phyloP scores from a whole-genome alignment of 2,329 filamentous ascomycete species.

The Eurotiales sp. region DNA sequence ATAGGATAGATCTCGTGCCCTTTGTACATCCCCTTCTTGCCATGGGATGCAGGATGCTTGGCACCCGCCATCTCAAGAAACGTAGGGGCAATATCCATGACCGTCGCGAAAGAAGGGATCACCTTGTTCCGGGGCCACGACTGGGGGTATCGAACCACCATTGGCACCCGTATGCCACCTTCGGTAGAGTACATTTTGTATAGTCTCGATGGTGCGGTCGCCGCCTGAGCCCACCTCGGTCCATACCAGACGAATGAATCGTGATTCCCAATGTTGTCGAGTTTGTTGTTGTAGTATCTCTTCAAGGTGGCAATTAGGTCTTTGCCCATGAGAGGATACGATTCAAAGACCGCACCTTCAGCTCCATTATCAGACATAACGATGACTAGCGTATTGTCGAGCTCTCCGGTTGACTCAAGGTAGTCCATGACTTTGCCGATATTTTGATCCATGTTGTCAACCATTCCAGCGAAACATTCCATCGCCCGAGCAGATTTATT shows the following conservation, averaged over 20 bases:
- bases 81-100: conserved; percentile 37
- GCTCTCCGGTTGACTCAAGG: conserved; percentile 44
- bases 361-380: conserved; percentile 52
- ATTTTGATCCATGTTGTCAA: conserved; percentile 45
- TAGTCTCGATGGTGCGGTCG: conserved; percentile 37
- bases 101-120: conserved; percentile 26
- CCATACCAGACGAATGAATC: conserved; percentile 51
- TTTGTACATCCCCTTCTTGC: conserved; percentile 16
- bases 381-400: conserved; percentile 49
- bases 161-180: conserved; percentile 36
- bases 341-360: conserved; percentile 46
- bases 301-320: conserved; percentile 45
- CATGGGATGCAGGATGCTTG: conserved; percentile 29
- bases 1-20: conserved; percentile 28
- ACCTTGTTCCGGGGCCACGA: background rate
- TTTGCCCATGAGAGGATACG: conserved; percentile 42
- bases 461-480: conserved; percentile 51
- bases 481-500: conserved; percentile 43
- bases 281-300: conserved; percentile 46
- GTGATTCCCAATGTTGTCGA: conserved; percentile 46
- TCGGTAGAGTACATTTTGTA: conserved; percentile 32
- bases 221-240: conserved; percentile 47
- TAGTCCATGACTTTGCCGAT: conserved; percentile 46
- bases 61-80: conserved; percentile 33
- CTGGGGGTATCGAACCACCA: conserved; percentile 30